These are phyloP conservation scores for Yarrowia sp. DNA, from an alignment of 805 yeast species.

Conservation along the genomic window DNA sequence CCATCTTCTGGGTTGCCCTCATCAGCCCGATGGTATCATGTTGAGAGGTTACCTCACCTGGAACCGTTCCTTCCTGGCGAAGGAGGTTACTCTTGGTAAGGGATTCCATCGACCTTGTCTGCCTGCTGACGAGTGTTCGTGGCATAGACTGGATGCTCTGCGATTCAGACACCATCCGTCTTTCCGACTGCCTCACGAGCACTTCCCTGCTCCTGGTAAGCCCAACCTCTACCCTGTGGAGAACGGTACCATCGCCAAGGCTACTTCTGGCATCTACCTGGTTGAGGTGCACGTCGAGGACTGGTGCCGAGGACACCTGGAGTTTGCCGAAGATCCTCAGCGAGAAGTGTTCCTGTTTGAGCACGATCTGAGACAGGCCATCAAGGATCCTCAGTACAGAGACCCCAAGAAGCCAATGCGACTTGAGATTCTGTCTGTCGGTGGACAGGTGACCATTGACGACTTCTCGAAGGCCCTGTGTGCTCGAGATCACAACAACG, in stretches of 20 bases:
- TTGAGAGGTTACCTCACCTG: slow-evolving; percentile 80
- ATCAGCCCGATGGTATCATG: slow-evolving; percentile 90
- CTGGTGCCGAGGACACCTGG: slow-evolving; percentile 61
- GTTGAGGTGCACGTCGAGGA: slow-evolving; percentile 73
- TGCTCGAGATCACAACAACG: slow-evolving; percentile 27
- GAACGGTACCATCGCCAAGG: slow-evolving; percentile 57
- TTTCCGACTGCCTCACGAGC: slow-evolving; percentile 73
- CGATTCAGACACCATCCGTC: slow-evolving; percentile 83
- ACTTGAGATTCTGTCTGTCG: slow-evolving; percentile 64
- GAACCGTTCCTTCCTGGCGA: slow-evolving; percentile 80
- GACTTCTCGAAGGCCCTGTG: slow-evolving; percentile 56
- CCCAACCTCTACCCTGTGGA: slow-evolving; percentile 59
- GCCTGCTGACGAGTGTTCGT: slow-evolving; percentile 74
- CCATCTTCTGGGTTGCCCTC: slow-evolving; percentile 89
- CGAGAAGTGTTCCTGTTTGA: slow-evolving; percentile 58
- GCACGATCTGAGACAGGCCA: slow-evolving; percentile 54
- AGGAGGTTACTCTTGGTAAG: slow-evolving; percentile 55
- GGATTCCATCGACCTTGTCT: slow-evolving; percentile 46
- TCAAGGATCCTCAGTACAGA: slow-evolving; percentile 49
- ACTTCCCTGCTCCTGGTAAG: slow-evolving; percentile 49
- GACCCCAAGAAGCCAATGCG: slow-evolving; percentile 52
- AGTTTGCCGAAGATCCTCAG: slow-evolving; percentile 70
- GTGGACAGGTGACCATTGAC: slow-evolving; percentile 64
- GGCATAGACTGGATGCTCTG: slow-evolving; percentile 83
- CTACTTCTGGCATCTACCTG: slow-evolving; percentile 73